A percentile compares a stretch with the other conserved stretches of the same genome.
Conservation (phyloP, 495 filamentous ascomycete species). For the Hyaloscypha hepaticicola region DNA sequence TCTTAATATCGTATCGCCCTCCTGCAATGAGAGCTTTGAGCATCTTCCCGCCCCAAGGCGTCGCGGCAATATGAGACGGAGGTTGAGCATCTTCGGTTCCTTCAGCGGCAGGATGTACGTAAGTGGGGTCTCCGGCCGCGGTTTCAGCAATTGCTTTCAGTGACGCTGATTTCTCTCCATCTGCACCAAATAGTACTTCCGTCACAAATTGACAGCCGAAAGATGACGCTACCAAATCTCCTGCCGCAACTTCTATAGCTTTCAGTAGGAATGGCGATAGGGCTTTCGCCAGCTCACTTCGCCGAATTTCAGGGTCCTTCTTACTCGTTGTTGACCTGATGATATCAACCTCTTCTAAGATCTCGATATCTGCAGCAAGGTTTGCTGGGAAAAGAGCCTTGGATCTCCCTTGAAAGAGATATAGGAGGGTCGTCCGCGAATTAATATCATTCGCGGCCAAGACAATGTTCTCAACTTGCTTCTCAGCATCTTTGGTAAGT, state of each 20-base stretch:
- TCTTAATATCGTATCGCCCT: constrained; percentile 72
- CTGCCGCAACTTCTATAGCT: constrained; percentile 65
- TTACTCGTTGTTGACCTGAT: constrained; percentile 81
- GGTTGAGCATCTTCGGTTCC: constrained; percentile 10
- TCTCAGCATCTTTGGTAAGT: constrained; percentile 61
- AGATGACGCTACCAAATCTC: constrained; percentile 64
- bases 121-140: constrained; percentile 60
- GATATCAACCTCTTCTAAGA: constrained; percentile 72
- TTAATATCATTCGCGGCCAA: constrained; percentile 63
- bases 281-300: constrained; percentile 70
- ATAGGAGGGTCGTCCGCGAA: constrained; percentile 78
- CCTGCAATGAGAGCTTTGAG: constrained; percentile 86
- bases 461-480: constrained; percentile 61
- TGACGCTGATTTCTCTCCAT: constrained; percentile 68
- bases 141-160: constrained; percentile 69
- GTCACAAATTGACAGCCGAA: constrained; percentile 86
- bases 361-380: constrained; percentile 56
- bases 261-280: constrained; percentile 67
- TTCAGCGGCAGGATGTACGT: constrained; percentile 38
- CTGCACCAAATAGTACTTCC: constrained; percentile 75
- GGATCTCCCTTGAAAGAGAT: constrained; percentile 71
- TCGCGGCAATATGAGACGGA: constrained; percentile 51
- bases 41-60: constrained; percentile 74
- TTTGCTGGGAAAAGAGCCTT: constrained; percentile 65
- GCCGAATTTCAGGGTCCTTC: constrained; percentile 76